A percentile compares a stretch with the other conserved stretches of the same genome.
phyloP scores from a whole-genome alignment of 345 rosid genomes.

The Syzygium aqueum region DNA sequence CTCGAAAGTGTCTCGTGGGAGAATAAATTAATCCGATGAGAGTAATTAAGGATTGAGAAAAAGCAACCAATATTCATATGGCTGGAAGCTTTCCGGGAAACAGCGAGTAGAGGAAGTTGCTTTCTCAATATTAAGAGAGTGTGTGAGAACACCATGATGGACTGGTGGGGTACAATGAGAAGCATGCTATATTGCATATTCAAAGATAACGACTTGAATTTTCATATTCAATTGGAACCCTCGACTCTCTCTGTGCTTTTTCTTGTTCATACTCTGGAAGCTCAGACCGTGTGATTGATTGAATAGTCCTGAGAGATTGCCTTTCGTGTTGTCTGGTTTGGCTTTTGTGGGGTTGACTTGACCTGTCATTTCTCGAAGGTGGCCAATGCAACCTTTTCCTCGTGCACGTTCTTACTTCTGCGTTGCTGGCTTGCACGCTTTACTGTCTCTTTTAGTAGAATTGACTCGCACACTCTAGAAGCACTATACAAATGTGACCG shows the following conservation, averaged over 20 bases:
- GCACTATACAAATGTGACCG: too few relatives aligned
- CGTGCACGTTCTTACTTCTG: not conserved
- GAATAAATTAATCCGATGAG: not conserved
- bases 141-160: not conserved
- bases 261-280: not conserved
- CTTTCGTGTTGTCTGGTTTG: not conserved
- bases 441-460: not conserved
- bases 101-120: not conserved
- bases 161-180: not conserved
- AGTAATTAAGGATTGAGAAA: not conserved
- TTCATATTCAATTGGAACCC: not conserved
- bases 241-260: not conserved
- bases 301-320: not conserved
- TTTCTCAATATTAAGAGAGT: not conserved
- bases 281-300: not conserved
- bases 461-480: not conserved
- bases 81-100: not conserved
- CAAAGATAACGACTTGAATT: not conserved
- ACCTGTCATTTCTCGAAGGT: not conserved
- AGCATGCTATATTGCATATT: not conserved
- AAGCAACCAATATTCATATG: not conserved
- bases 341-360: not conserved
- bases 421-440: not conserved
- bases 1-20: not conserved
- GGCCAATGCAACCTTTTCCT: not conserved